phyloP scores from a whole-genome alignment of 2,329 filamentous ascomycete genomes.

The Venturiaceae sp. region DNA sequence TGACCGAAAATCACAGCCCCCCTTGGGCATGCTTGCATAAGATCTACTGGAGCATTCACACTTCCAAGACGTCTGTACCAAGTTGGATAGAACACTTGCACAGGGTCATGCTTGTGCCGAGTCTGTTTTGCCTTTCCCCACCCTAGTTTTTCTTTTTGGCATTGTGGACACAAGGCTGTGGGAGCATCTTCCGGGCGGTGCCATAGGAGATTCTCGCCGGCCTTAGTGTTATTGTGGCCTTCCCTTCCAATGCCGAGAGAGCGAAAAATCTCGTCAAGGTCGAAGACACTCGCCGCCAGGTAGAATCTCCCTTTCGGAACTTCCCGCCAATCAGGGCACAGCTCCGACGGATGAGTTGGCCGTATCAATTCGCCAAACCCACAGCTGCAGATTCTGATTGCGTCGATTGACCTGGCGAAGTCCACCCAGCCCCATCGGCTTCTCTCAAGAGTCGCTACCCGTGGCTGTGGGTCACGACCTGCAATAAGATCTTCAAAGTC shows the following conservation, averaged over 20 bases:
- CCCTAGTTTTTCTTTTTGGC: neutral
- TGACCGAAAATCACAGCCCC: neutral
- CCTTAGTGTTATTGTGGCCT: neutral
- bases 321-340: neutral
- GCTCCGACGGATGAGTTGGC: neutral
- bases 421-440: neutral
- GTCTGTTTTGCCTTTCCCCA: neutral
- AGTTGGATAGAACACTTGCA: neutral
- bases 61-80: neutral
- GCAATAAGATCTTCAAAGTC: neutral
- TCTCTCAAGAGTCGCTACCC: neutral
- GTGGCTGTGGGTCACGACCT: neutral
- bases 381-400: neutral
- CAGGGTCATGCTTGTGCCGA: neutral
- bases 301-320: neutral
- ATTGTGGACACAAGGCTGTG: neutral
- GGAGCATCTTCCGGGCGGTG: neutral
- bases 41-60: neutral
- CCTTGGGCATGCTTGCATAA: neutral
- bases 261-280: neutral
- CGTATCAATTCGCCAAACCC: neutral
- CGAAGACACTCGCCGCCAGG: neutral
- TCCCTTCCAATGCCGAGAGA: neutral
- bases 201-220: neutral
- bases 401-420: neutral